phyloP scores from a whole-genome alignment of 2,329 filamentous ascomycete species.

The Westerdykella ornata region DNA sequence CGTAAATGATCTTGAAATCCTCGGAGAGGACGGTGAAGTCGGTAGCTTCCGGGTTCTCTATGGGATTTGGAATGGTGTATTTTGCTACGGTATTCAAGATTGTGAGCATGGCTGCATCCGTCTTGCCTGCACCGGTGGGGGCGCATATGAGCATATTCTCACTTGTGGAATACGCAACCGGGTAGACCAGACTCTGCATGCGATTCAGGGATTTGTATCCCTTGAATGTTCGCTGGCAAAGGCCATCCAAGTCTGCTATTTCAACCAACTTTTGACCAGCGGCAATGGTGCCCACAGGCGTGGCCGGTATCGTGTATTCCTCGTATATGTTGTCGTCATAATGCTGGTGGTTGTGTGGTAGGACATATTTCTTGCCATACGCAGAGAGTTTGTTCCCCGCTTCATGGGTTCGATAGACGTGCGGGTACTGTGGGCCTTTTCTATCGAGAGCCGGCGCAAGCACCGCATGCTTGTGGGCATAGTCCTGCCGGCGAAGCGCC shows the following conservation, averaged over 20 bases:
- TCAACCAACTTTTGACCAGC: slow-evolving; percentile 67
- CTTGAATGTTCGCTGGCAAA: slow-evolving; percentile 86
- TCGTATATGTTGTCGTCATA: slow-evolving; percentile 74
- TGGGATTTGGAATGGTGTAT: slow-evolving; percentile 72
- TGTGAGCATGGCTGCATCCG: slow-evolving; percentile 94
- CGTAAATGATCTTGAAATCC: slow-evolving; percentile 97
- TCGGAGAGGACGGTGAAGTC: slow-evolving; percentile 79
- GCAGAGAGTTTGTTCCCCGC: slow-evolving; percentile 80
- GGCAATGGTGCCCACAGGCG: slow-evolving; percentile 66
- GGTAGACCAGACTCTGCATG: slow-evolving; percentile 96
- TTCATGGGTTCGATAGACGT: slow-evolving; percentile 79
- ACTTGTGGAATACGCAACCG: slow-evolving; percentile 88
- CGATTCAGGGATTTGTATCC: slow-evolving; percentile 91
- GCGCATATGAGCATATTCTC: slow-evolving; percentile 99
- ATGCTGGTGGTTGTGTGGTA: slow-evolving; percentile 69
- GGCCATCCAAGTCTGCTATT: slow-evolving; percentile 76
- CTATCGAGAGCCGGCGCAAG: slow-evolving; percentile 66
- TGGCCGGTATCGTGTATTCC: slow-evolving; percentile 80
- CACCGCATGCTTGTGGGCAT: slow-evolving; percentile 70
- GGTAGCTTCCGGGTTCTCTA: slow-evolving; percentile 62
- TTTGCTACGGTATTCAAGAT: slow-evolving; percentile 86
- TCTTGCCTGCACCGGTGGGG: slow-evolving; percentile 97
- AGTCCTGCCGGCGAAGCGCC: slow-evolving; percentile 66
- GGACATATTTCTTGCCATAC: slow-evolving; percentile 71
- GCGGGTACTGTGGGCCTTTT: slow-evolving; percentile 73